A percentile compares a stretch with the other conserved stretches of the same genome.
Evolutionary conservation across 345 rosid genomes (phyloP).

Genomic region (Gossypium anomalum): DNA sequence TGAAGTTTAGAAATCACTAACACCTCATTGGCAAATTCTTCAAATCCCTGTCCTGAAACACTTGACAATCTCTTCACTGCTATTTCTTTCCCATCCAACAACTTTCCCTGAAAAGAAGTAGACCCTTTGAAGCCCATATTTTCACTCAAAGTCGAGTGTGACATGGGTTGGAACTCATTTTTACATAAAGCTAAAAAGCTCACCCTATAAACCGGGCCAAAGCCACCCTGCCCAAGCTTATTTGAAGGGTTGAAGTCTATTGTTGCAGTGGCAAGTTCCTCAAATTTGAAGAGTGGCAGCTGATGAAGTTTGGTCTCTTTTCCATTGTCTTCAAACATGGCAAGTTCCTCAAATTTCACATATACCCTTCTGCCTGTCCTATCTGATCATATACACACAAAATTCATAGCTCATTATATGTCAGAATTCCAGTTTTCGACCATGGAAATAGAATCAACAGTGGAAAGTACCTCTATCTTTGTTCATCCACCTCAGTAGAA

Average conservation of each 20-base stretch:
- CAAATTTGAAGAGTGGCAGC: slow-evolving; percentile 33
- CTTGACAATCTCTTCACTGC: slow-evolving; percentile 59
- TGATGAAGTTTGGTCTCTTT: slow-evolving; percentile 19
- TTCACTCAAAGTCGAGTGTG: too few relatives aligned
- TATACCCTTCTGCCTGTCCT: not conserved
- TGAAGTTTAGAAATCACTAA: slow-evolving; percentile 54
- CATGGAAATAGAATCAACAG: not conserved
- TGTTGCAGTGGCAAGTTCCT: slow-evolving; percentile 36
- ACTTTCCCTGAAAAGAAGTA: slow-evolving; percentile 35
- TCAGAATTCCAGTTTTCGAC: too few relatives aligned
- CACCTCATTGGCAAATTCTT: slow-evolving; percentile 58
- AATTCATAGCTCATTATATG: not conserved
- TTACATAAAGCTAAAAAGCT: not conserved
- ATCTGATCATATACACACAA: not conserved
- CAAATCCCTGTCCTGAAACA: slow-evolving; percentile 55
- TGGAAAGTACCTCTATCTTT: slow-evolving; percentile 19
- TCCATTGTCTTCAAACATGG: not conserved
- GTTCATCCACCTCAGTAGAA: slow-evolving; percentile 11
- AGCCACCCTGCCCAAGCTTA: slow-evolving; percentile 33
- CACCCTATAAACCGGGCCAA: slow-evolving; percentile 28
- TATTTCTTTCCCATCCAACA: slow-evolving; percentile 38
- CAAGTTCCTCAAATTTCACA: not conserved
- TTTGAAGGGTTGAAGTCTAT: slow-evolving; percentile 23
- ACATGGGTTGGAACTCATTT: not conserved
- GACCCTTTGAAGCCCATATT: too few relatives aligned